Base-by-base conservation (phyloP, 2,329 filamentous ascomycete genomes). In the Xylogone sp. region DNA sequence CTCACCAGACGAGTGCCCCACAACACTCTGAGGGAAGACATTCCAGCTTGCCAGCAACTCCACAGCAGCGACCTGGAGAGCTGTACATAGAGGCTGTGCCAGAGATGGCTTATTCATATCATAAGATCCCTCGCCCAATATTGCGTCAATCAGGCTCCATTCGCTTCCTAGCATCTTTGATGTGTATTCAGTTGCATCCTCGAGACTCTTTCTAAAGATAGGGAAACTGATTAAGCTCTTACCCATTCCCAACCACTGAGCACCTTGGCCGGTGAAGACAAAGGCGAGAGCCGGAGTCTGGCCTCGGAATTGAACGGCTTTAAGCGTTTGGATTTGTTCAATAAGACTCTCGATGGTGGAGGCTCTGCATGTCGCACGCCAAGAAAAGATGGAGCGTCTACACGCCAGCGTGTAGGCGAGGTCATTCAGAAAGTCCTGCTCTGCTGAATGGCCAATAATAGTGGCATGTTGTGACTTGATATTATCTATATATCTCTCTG, bases 1-100 rank as follows among this genome's bases (percentile, higher is more conserved):
- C 43, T 68, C 65, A 1, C 67, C 65, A 19, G 54, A 58, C 0
- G 62, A 67, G 48, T 69, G 65, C 8, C 65, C 62, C 1, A 60
- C 49, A 2, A 67, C 64, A 6, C 52, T 56, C 4, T 29, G 21
- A 7, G 62, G 56, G 7, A 21, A 39, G 16, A 67, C 21, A 10
- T 51, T 51, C 52, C 55, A 60, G 5, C 49, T 44, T 1, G 12
- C 9, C 1, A 68, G 54, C 6, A 64, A 22, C 21, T 65, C 57
- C 3, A 68, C 57, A 7, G 66, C 45, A 5, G 56, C 60, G 9
- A 67, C 51, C 43, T 68, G 65, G 2, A 67, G 29, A 13, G 58
- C 60, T 1, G 60, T 63, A 43, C 51, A 61, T 2, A 60, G 39
- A 1, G 60, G 58, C 42, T 64, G 61, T 39, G 49, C 53, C 13